A percentile compares a stretch with the other conserved stretches of the same genome.
Conservation (phyloP, 2,329 filamentous ascomycete species). For the Colletotrichum costaricense region DNA sequence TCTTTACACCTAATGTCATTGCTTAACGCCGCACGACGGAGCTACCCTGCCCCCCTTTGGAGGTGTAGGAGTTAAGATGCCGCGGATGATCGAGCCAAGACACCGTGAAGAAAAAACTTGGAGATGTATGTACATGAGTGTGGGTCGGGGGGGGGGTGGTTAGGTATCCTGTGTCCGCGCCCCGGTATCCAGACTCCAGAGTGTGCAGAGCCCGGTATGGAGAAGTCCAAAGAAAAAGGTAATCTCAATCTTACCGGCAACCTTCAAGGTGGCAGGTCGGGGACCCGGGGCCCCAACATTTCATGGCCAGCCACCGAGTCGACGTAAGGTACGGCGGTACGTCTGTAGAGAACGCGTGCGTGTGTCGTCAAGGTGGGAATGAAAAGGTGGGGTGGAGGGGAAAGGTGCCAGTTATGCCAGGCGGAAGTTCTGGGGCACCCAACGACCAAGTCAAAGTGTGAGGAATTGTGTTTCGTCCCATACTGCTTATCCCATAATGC, state of each 20-base stretch:
- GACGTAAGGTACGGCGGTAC: neutral
- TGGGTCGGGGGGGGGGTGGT: neutral
- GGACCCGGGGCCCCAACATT: constrained; percentile 4
- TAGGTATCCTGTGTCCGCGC: too few species aligned
- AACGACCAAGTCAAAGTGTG: neutral
- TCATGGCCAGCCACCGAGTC: neutral
- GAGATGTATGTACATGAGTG: constrained; percentile 4
- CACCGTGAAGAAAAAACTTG: neutral
- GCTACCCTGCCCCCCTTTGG: neutral
- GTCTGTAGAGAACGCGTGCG: neutral
- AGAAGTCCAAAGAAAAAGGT: neutral
- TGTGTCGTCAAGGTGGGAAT: constrained; percentile 21
- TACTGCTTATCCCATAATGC: neutral
- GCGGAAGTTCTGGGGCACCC: constrained; percentile 2
- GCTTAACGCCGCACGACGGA: neutral
- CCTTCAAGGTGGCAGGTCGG: constrained; percentile 18
- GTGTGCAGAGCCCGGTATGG: neutral
- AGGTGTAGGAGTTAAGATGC: constrained; percentile 8
- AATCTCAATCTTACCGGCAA: neutral
- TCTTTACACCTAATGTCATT: neutral
- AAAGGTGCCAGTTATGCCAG: neutral
- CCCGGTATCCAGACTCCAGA: too few species aligned
- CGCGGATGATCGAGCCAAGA: neutral
- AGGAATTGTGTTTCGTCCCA: constrained; percentile 6
- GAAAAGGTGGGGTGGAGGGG: neutral